Percentiles rank a stretch among this genome's conserved stretches.
These are phyloP conservation scores for Capsicum chinense DNA, from an alignment of 257 asterid genomes.

Conservation along the genomic window DNA sequence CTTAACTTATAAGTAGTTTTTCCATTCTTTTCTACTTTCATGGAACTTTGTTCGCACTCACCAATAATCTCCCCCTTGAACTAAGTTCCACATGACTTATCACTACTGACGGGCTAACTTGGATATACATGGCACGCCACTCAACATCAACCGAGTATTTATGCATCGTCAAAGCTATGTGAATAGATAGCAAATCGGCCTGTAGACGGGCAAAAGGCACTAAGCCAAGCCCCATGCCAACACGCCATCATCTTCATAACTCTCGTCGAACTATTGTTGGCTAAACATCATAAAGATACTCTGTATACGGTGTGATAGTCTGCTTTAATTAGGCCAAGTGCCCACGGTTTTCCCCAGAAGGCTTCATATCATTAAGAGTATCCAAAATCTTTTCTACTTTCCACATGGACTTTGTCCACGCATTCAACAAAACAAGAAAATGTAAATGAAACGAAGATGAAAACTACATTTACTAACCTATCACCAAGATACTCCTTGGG, in stretches of 20 bases:
- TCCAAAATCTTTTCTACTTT: not conserved
- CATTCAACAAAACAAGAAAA: not conserved
- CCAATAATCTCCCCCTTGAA: not conserved
- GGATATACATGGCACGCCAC: not conserved
- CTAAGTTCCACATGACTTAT: not conserved
- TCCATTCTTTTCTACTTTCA: not conserved
- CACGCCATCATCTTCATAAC: not conserved
- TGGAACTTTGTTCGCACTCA: not conserved
- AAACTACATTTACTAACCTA: constrained; percentile 42
- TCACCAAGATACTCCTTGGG: constrained; percentile 61
- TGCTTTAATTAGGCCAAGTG: not conserved
- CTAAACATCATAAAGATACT: not conserved
- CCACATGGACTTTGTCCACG: not conserved
- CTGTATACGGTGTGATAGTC: no score
- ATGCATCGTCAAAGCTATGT: no score
- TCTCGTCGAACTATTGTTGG: not conserved
- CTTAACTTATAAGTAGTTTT: not conserved
- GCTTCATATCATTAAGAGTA: not conserved
- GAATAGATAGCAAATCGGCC: not conserved
- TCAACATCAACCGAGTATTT: no score
- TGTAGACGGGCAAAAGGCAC: not conserved
- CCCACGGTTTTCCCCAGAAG: not conserved
- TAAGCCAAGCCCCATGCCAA: not conserved
- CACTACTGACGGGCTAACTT: not conserved
- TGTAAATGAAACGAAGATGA: not conserved